A percentile compares a stretch with the other conserved stretches of the same genome.
Conservation (phyloP, 257 asterid species). For the Scutellaria barbata region DNA sequence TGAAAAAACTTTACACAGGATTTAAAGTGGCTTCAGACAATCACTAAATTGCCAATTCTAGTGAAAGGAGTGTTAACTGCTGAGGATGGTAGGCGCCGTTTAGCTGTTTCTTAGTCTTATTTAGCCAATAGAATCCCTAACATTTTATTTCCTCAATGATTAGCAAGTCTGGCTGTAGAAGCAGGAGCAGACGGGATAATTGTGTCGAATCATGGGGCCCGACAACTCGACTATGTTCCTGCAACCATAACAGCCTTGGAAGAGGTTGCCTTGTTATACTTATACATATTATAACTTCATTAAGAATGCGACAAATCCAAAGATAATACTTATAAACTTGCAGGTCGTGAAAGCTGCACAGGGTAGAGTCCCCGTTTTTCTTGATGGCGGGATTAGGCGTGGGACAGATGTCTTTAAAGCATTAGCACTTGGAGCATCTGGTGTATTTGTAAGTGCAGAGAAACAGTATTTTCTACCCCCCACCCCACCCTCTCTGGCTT, state of each 20-base stretch:
- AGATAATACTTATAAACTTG: constrained; percentile 5
- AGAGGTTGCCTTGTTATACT: constrained; percentile 52
- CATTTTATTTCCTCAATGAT: background rate
- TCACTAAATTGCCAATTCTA: constrained; percentile 74
- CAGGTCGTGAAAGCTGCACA: constrained; percentile 67
- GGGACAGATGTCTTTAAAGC: constrained; percentile 92
- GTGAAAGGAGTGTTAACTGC: constrained; percentile 83
- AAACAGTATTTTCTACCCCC: no score
- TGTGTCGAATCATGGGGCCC: constrained; percentile 89
- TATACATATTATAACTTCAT: no score
- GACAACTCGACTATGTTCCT: constrained; percentile 83
- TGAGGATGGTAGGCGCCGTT: constrained; percentile 65
- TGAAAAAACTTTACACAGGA: constrained; percentile 48
- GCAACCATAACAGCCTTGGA: constrained; percentile 74
- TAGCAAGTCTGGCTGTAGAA: constrained; percentile 65
- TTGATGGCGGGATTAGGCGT: constrained; percentile 84
- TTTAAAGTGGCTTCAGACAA: constrained; percentile 81
- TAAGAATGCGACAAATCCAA: background rate
- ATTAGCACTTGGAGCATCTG: constrained; percentile 83
- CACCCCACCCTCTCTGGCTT: no score
- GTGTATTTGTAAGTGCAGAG: constrained; percentile 67
- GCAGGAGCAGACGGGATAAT: constrained; percentile 79
- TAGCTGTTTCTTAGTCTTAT: background rate
- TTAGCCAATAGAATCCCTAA: background rate
- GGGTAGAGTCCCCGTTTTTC: constrained; percentile 72